phyloP scores from a whole-genome alignment of 2,329 filamentous ascomycete species.

The Didymella keratinophila region DNA sequence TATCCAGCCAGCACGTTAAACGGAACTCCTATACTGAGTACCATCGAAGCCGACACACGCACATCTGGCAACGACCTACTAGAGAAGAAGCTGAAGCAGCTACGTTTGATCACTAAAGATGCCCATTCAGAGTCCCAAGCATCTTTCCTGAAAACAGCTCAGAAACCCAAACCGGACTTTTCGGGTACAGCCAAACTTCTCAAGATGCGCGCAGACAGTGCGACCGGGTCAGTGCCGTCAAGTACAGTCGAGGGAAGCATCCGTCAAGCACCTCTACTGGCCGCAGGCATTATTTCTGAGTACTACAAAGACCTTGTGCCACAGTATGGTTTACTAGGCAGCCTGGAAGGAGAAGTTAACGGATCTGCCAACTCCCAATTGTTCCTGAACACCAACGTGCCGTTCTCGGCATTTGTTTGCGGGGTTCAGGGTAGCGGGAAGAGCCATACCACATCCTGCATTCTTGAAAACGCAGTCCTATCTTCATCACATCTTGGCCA shows the following conservation, averaged over 20 bases:
- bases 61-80: background rate
- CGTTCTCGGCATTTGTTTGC: conserved; percentile 68
- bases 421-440: conserved; percentile 70
- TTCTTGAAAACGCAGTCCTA: conserved; percentile 59
- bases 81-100: conserved; percentile 6
- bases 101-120: background rate
- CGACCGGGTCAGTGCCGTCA: background rate
- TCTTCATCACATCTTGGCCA: conserved; percentile 52
- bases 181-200: conserved; percentile 5
- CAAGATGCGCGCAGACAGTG: background rate
- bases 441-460: conserved; percentile 65
- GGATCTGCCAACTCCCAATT: conserved; percentile 32
- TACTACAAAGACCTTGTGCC: conserved; percentile 23
- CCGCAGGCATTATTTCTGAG: conserved; percentile 3
- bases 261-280: conserved; percentile 21
- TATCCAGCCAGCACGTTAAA: background rate
- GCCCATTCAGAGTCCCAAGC: background rate
- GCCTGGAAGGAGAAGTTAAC: background rate
- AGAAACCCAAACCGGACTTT: conserved; percentile 7
- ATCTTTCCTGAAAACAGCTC: background rate
- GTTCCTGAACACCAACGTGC: conserved; percentile 62
- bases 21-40: background rate
- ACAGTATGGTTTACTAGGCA: conserved; percentile 25
- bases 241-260: conserved; percentile 13
- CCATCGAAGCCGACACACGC: background rate